Conservation (phyloP, 805 yeast genomes). For the Teunomyces aglyptinius region DNA sequence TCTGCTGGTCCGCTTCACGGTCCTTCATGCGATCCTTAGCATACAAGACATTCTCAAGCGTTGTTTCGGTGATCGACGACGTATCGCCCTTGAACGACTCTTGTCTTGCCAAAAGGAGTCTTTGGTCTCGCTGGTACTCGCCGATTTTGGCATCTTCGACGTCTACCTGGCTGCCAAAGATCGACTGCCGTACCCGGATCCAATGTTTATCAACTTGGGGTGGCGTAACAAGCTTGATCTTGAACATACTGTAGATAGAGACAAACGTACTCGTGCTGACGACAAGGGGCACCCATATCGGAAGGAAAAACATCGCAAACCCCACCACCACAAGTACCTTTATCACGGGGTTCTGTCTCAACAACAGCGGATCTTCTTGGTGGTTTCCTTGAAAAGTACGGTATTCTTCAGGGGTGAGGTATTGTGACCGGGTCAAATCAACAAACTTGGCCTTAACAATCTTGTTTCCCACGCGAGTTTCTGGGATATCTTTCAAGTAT, state of each 20-base stretch:
- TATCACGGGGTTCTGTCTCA: constrained; percentile 27
- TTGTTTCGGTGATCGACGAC: constrained; percentile 32
- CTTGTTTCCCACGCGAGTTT: constrained; percentile 35
- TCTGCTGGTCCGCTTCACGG: constrained; percentile 8
- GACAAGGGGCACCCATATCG: constrained; percentile 52
- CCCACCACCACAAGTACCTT: constrained; percentile 23
- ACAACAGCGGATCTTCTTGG: constrained; percentile 39
- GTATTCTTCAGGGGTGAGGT: constrained; percentile 10
- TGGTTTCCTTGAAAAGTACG: constrained; percentile 19
- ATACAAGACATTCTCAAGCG: constrained; percentile 37
- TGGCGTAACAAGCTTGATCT: constrained; percentile 24
- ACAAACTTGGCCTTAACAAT: constrained; percentile 49
- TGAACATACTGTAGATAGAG: constrained; percentile 40
- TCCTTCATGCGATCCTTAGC: constrained; percentile 25
- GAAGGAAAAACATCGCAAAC: constrained; percentile 33
- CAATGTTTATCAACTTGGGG: constrained; percentile 32
- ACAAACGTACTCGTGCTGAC: constrained; percentile 34
- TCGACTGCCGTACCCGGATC: constrained; percentile 30
- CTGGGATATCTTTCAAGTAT: constrained; percentile 47
- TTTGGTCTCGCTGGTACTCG: constrained; percentile 23
- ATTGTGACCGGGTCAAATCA: constrained; percentile 41
- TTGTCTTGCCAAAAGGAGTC: constrained; percentile 24
- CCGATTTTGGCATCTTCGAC: constrained; percentile 33
- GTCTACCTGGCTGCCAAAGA: constrained; percentile 31
- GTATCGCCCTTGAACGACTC: constrained; percentile 44